Evolutionary conservation across 108 stramenopile species (phyloP).

Genomic region (Nitzschia sp.): DNA sequence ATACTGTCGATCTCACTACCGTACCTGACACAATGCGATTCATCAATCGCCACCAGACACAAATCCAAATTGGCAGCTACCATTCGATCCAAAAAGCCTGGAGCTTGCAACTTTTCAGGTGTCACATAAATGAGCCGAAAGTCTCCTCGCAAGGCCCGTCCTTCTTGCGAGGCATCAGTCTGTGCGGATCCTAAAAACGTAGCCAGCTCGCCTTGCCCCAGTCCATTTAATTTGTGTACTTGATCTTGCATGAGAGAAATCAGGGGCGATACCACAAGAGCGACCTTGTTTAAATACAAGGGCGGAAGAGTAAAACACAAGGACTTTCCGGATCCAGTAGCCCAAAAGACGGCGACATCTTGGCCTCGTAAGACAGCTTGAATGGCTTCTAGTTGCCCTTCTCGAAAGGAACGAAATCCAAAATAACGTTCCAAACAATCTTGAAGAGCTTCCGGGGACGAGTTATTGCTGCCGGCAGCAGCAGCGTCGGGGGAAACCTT

Average conservation of each 20-base stretch:
- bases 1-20: too few relatives aligned
- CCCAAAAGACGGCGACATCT: constrained; percentile 92
- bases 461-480: neutral
- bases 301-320: constrained; percentile 92
- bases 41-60: constrained; percentile 89
- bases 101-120: constrained; percentile 81
- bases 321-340: constrained; percentile 92
- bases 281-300: constrained; percentile 47
- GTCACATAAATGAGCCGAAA: constrained; percentile 87
- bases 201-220: constrained; percentile 36
- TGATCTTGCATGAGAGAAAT: constrained; percentile 96
- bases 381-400: constrained; percentile 44
- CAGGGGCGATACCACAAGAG: constrained; percentile 70
- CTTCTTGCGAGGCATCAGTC: constrained; percentile 51
- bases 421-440: constrained; percentile 37
- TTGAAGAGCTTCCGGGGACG: constrained; percentile 16
- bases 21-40: constrained; percentile 89
- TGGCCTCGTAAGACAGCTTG: constrained; percentile 23
- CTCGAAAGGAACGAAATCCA: constrained; percentile 42
- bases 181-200: constrained; percentile 74
- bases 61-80: constrained; percentile 28
- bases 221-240: constrained; percentile 74
- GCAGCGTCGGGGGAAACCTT: constrained; percentile 9
- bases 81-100: constrained; percentile 56
- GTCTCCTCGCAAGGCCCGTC: constrained; percentile 55